Evolutionary conservation across 495 filamentous ascomycete species (phyloP), one percentile per base, ranked within the genome.

Genomic region (Penicillium atrosanguineum): DNA sequence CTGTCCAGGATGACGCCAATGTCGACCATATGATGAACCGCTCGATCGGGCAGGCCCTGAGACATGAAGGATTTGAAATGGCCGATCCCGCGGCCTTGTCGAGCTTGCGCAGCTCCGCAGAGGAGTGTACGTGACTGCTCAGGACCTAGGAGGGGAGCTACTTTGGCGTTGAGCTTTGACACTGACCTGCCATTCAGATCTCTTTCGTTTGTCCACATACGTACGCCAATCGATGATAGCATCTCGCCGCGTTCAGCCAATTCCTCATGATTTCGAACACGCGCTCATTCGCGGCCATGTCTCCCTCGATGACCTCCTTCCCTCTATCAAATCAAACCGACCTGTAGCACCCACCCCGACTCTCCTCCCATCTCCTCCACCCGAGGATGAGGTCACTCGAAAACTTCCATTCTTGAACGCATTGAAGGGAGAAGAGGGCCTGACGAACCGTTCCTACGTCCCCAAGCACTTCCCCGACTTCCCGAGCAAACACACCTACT

Each of bases 401-500:
- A 71, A 65, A 38, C 63, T 69, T 3, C 71, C 75, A 20, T 76
- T 86, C 5, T 66, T 88, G 7, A 82, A 79, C 5, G 63, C 76
- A 1, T 70, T 89, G 16, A 81, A 76, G 34, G 79, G 74, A 8
- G 71, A 76, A 38, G 64, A 70, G 28, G 78, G 84, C 29, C 78
- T 77, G 44, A 65, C 68, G 23, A 63, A 61, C 21, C 74, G 69
- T 55, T 63, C 69, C 23, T 85, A 86, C 53, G 83, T 90, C 42
- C 87, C 87, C 0, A 74, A 69, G 45, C 79, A 87, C 47, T 86
- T 92, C 53, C 88, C 88, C 9, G 64, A 79, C 19, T 84, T 90
- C 37, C 88, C 88, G 7, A 83, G 83, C 56, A 82, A 80, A 62
- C 88, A 92, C 66, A 88, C 88, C 14, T 92, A 86, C 67, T 79